phyloP scores from a whole-genome alignment of 257 asterid genomes.

The Fraxinus excelsior region DNA sequence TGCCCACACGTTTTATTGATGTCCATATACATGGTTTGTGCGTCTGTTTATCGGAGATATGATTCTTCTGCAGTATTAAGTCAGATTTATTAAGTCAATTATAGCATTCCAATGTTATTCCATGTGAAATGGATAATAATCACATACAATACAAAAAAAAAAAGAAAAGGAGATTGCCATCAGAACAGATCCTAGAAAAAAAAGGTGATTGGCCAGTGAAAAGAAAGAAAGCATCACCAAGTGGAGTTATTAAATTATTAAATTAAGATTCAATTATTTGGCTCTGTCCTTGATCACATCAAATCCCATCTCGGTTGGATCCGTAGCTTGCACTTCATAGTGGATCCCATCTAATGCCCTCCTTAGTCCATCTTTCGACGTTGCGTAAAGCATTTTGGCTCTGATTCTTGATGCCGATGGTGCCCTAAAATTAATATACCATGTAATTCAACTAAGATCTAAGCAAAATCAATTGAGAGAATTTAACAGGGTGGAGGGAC shows the following conservation, averaged over 20 bases:
- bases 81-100: too few relatives aligned
- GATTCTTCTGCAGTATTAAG: too few relatives aligned
- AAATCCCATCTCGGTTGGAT: constrained; percentile 88
- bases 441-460: too few relatives aligned
- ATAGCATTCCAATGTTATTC: too few relatives aligned
- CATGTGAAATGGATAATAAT: background rate
- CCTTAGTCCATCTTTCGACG: constrained; percentile 76
- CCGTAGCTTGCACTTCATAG: constrained; percentile 91
- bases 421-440: constrained; percentile 44
- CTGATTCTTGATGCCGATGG: constrained; percentile 80
- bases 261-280: constrained; percentile 35
- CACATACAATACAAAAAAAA: background rate
- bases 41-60: too few relatives aligned
- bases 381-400: constrained; percentile 87
- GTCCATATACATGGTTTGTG: background rate
- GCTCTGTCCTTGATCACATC: constrained; percentile 75
- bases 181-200: constrained; percentile 20
- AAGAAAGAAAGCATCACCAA: constrained; percentile 28
- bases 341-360: constrained; percentile 81
- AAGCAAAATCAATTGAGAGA: background rate
- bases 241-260: constrained; percentile 37
- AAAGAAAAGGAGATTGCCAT: constrained; percentile 21
- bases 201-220: constrained; percentile 6
- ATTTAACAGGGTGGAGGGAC: background rate
- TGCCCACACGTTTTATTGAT: background rate